A percentile compares a stretch with the other conserved stretches of the same genome.
Conservation (phyloP, 495 filamentous ascomycete genomes). For the Penicillium roqueforti region DNA sequence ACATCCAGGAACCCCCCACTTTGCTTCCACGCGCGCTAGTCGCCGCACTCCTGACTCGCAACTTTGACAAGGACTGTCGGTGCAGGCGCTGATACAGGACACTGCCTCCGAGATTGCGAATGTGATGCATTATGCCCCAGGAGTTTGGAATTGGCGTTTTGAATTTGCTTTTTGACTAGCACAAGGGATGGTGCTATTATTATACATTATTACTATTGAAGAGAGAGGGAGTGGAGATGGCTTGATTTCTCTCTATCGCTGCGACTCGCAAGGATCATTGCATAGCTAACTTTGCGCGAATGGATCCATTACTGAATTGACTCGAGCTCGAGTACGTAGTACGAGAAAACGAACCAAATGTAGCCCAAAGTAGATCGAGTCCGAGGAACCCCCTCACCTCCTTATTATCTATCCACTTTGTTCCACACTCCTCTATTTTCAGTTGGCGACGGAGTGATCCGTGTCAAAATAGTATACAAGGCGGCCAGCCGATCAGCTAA, state of each 20-base stretch:
- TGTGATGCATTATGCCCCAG: slow-evolving; percentile 8
- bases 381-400: neutral
- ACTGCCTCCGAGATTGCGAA: neutral
- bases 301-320: neutral
- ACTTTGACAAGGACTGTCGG: slow-evolving; percentile 3
- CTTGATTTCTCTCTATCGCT: neutral
- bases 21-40: slow-evolving; percentile 46
- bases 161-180: neutral
- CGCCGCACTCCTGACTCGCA: neutral
- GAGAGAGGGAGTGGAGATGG: neutral
- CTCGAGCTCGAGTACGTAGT: neutral
- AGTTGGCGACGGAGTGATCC: neutral
- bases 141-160: slow-evolving; percentile 17
- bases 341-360: neutral
- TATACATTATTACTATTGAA: neutral
- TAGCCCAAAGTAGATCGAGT: neutral
- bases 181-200: neutral
- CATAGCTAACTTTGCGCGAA: neutral
- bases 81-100: slow-evolving; percentile 15
- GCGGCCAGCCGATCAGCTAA: slow-evolving; percentile 47
- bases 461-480: slow-evolving; percentile 18
- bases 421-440: neutral
- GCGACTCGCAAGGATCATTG: neutral
- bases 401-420: neutral
- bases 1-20: slow-evolving; percentile 37